Evolutionary conservation across 805 yeast genomes (phyloP).

Genomic region (Cyberlindnera saturnus): DNA sequence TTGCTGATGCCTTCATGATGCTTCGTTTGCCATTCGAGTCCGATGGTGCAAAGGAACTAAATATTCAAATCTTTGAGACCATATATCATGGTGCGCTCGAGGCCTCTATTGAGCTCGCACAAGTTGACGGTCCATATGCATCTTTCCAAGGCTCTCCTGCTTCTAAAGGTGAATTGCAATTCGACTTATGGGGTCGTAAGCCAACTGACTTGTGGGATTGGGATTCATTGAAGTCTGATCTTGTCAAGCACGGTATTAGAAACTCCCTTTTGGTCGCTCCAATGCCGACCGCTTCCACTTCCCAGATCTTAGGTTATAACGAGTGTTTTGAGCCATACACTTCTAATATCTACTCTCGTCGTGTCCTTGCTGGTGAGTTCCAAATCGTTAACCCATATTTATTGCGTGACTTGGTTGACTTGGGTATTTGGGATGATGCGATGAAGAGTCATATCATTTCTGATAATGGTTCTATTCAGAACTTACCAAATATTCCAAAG

Average conservation of each 20-base stretch:
- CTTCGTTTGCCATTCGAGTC: constrained; percentile 86
- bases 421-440: constrained; percentile 77
- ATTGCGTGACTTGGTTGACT: constrained; percentile 70
- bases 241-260: constrained; percentile 64
- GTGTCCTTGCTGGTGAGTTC: constrained; percentile 90
- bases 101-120: constrained; percentile 78
- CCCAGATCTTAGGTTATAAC: constrained; percentile 88
- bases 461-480: constrained; percentile 81
- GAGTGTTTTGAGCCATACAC: constrained; percentile 97
- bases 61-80: constrained; percentile 87
- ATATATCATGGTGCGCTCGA: constrained; percentile 92
- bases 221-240: constrained; percentile 58
- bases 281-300: constrained; percentile 98
- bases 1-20: constrained; percentile 82
- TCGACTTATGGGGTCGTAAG: constrained; percentile 75
- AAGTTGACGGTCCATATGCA: constrained; percentile 60
- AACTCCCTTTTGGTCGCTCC: constrained; percentile 89
- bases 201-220: constrained; percentile 88
- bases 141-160: constrained; percentile 84
- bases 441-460: constrained; percentile 73
- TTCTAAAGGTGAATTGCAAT: constrained; percentile 78
- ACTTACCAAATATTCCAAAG: constrained; percentile 65
- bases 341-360: constrained; percentile 83
- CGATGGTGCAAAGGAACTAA: constrained; percentile 64
- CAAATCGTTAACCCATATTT: constrained; percentile 88